Evolutionary conservation across 805 yeast genomes (phyloP).

Genomic region (Candida parachauliodes): DNA sequence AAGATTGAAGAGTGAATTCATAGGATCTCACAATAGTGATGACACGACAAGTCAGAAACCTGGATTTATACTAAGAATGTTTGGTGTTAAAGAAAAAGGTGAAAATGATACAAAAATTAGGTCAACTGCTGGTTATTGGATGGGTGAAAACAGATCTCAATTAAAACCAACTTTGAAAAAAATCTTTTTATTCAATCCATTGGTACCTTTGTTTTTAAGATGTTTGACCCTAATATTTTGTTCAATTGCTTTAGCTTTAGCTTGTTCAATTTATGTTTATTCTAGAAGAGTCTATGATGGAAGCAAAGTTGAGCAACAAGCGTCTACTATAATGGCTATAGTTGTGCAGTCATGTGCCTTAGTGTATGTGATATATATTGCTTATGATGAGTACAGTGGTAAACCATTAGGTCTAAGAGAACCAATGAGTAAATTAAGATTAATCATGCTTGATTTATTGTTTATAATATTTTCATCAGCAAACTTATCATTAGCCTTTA

Average conservation of each 20-base stretch:
- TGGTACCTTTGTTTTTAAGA: slow-evolving; percentile 75
- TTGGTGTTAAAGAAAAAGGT: slow-evolving; percentile 17
- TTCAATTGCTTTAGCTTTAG: slow-evolving; percentile 66
- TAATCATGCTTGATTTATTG: slow-evolving; percentile 76
- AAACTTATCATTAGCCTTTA: slow-evolving; percentile 79
- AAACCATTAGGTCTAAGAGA: slow-evolving; percentile 88
- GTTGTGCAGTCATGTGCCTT: slow-evolving; percentile 78
- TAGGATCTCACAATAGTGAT: slow-evolving; percentile 1
- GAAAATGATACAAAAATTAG: slow-evolving; percentile 36
- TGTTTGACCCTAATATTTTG: slow-evolving; percentile 48
- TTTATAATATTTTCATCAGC: slow-evolving; percentile 90
- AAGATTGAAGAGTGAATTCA: slow-evolving; percentile 42
- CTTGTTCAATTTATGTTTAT: slow-evolving; percentile 51
- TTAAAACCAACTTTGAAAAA: slow-evolving; percentile 61
- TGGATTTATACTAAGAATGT: background rate
- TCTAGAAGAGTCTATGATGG: slow-evolving; percentile 33
- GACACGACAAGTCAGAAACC: slow-evolving; percentile 5
- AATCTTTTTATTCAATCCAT: slow-evolving; percentile 68
- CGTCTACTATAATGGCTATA: slow-evolving; percentile 91
- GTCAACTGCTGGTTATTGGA: slow-evolving; percentile 65
- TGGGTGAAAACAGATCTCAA: slow-evolving; percentile 57
- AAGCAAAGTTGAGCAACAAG: slow-evolving; percentile 57
- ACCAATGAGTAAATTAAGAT: slow-evolving; percentile 76
- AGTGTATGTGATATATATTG: slow-evolving; percentile 72
- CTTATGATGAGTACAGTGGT: slow-evolving; percentile 88